phyloP scores from a whole-genome alignment of 805 yeast species.

The Ogataea parapolymorpha region DNA sequence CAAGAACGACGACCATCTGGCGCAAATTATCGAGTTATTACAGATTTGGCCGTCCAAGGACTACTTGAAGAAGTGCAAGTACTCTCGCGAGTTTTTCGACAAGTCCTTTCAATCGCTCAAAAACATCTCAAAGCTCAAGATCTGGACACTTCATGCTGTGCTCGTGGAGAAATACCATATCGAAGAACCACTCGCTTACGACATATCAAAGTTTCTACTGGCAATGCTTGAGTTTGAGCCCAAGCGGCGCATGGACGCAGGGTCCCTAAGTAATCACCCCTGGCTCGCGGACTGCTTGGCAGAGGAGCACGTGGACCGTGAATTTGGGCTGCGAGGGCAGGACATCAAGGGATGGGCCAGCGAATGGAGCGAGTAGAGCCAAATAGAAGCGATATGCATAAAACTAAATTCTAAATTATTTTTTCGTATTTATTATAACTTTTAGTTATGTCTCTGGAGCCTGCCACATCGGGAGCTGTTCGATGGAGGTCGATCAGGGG shows the following conservation, averaged over 20 bases:
- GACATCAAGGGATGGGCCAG: constrained; percentile 32
- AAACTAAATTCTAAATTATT: constrained; percentile 1
- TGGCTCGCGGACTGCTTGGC: constrained; percentile 40
- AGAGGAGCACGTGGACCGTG: constrained; percentile 25
- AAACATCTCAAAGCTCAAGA: constrained; percentile 46
- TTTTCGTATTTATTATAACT: neutral
- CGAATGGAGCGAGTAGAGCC: constrained; percentile 12
- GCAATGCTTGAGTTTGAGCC: constrained; percentile 51
- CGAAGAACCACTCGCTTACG: constrained; percentile 34
- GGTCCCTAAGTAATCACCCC: constrained; percentile 49
- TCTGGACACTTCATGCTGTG: constrained; percentile 50
- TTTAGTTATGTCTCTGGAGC: constrained; percentile 7
- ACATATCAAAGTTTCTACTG: constrained; percentile 45
- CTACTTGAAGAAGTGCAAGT: constrained; percentile 39
- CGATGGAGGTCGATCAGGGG: constrained; percentile 10
- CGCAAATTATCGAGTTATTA: constrained; percentile 56
- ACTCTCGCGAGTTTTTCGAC: constrained; percentile 41
- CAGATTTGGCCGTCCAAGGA: constrained; percentile 36
- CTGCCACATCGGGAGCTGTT: constrained; percentile 2
- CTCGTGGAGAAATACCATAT: constrained; percentile 49
- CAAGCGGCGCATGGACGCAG: constrained; percentile 50
- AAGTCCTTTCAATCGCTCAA: constrained; percentile 33
- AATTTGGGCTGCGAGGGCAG: constrained; percentile 31
- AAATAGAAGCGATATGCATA: neutral
- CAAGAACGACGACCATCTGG: constrained; percentile 61